Evolutionary conservation across 1,139 yeast species (phyloP), one percentile per base, ranked within the genome.

Genomic region (Kazachstania sp.): DNA sequence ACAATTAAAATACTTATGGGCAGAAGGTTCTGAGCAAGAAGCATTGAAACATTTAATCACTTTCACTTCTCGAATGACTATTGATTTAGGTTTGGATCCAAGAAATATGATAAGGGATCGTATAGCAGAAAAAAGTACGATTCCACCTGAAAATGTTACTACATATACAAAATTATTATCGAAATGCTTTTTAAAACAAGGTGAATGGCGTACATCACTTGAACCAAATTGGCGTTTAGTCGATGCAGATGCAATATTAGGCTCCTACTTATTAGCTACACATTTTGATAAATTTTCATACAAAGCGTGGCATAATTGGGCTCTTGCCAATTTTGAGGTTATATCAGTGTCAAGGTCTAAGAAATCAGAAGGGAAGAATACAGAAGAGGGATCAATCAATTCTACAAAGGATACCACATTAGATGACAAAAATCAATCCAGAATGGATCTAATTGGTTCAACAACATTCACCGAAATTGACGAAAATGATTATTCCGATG

Each of bases 241-340:
- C 37, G 69, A 71, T 50, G 66, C 74, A 0, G 95, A 85, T 54
- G 81, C 88, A 0, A 87, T 94, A 53, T 71, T 94, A 52, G 96
- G 97, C 12, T 90, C 97, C 0, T 94, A 87, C 63, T 71, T 90
- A 49, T 73, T 92, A 54, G 97, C 98, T 0, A 92, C 98, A 0
- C 96, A 90, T 63, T 92, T 92, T 65, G 97, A 92, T 63, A 75
- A 78, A 43, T 77, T 78, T 39, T 94, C 98, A 97, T 94, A 94
- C 63, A 92, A 94, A 60, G 98, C 98, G 19, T 94, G 98, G 98
- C 99, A 94, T 62, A 90, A 88, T 61, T 94, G 99, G 99, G 98
- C 98, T 0, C 71, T 94, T 59, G 97, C 98, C 0, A 94, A 94
- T 65, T 94, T 88, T 64, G 97, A 90, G 61, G 97, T 90, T 1